A percentile compares a stretch with the other conserved stretches of the same genome.
Evolutionary conservation across 164 flowering plant species (phyloP).

Genomic region (Chimonanthus salicifolius): DNA sequence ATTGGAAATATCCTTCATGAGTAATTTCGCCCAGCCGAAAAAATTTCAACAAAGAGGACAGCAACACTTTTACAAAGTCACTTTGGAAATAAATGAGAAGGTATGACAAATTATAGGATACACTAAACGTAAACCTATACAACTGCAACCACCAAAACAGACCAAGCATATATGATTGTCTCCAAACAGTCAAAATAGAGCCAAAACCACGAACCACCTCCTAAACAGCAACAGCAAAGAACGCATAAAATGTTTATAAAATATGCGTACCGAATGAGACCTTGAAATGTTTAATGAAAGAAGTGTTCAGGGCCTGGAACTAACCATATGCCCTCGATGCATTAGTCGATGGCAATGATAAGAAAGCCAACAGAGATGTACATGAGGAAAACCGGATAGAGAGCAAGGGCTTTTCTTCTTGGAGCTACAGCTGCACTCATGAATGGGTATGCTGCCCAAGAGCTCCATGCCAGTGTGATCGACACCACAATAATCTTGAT

Average conservation of each 20-base stretch:
- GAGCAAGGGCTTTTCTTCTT: constrained; percentile 93
- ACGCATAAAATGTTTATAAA: neutral
- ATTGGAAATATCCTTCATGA: too few species aligned
- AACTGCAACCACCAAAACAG: neutral
- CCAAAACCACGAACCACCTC: constrained; percentile 3
- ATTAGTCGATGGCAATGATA: constrained; percentile 83
- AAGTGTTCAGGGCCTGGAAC: neutral
- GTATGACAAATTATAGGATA: neutral
- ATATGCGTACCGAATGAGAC: neutral
- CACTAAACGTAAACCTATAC: neutral
- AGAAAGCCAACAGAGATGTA: constrained; percentile 96
- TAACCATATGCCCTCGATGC: neutral
- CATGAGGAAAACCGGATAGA: constrained; percentile 95
- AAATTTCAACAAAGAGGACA: too few species aligned
- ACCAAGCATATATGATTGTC: neutral
- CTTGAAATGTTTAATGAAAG: neutral
- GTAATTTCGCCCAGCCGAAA: too few species aligned
- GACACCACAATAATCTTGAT: constrained; percentile 69
- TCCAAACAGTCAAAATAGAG: neutral
- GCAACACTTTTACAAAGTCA: neutral
- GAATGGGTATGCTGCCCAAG: constrained; percentile 99
- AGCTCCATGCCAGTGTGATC: constrained; percentile 95
- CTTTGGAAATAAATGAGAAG: neutral
- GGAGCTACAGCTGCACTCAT: constrained; percentile 98
- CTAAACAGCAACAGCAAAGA: neutral